Conservation (phyloP, 139 green algal species). For the Spirogloea muscicola region DNA sequence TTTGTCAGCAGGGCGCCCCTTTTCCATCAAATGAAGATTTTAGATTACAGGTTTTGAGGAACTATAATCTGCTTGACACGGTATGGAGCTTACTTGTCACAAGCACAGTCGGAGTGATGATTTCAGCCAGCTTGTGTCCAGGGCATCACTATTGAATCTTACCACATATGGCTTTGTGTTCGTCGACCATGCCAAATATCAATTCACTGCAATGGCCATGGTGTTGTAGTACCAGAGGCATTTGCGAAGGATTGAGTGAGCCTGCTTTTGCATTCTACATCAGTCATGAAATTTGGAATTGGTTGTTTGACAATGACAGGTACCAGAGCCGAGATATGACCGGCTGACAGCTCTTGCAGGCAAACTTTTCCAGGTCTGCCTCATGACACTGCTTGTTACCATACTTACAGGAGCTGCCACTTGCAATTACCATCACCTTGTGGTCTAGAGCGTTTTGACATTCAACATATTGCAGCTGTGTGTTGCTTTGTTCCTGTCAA, state of each 20-base stretch:
- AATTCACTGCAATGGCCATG: no score
- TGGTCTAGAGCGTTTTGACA: neutral
- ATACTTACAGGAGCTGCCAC: neutral
- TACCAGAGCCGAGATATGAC: slow-evolving; percentile 25
- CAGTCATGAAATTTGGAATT: neutral
- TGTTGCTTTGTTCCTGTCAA: no score
- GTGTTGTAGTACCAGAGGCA: neutral
- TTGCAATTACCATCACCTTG: neutral
- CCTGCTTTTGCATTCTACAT: neutral
- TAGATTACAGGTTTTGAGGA: slow-evolving; percentile 17
- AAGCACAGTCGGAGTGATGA: neutral
- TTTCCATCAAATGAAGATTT: slow-evolving; percentile 24
- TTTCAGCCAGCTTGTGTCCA: neutral
- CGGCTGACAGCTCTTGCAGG: slow-evolving; percentile 23
- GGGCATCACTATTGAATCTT: no score
- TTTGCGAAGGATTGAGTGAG: neutral
- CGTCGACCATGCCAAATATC: no score
- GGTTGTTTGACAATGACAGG: slow-evolving; percentile 15
- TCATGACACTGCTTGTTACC: neutral
- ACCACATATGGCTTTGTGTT: no score
- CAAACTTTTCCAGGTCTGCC: slow-evolving; percentile 33
- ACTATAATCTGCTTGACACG: slow-evolving; percentile 33
- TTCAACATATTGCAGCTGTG: neutral
- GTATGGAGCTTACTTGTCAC: slow-evolving; percentile 8
- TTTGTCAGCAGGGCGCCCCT: slow-evolving; percentile 23